A percentile compares a stretch with the other conserved stretches of the same genome.
phyloP scores from a whole-genome alignment of 2,329 filamentous ascomycete species.

The Colletotrichum theobromicola region DNA sequence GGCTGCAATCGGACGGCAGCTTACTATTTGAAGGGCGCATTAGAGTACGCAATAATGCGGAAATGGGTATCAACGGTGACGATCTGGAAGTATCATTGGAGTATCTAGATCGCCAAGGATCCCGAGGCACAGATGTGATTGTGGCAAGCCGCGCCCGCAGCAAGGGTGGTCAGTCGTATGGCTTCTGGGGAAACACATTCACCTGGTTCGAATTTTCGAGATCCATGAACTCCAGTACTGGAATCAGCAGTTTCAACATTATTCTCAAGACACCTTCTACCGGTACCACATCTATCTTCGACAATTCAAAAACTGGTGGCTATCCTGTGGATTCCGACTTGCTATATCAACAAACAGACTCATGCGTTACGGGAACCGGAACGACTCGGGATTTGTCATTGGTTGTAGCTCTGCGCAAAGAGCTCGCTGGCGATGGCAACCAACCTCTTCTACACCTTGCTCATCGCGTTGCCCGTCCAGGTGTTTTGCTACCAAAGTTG shows the following conservation, averaged over 20 bases:
- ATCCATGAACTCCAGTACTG: constrained; percentile 23
- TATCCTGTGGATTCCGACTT: constrained; percentile 31
- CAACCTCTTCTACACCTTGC: background rate
- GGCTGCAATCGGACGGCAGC: constrained; percentile 25
- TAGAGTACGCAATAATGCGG: background rate
- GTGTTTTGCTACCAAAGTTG: background rate
- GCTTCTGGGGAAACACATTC: constrained; percentile 30
- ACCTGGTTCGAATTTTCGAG: constrained; percentile 32
- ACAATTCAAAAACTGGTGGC: constrained; percentile 27
- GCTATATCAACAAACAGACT: constrained; percentile 27
- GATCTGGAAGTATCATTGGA: background rate
- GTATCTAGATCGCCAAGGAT: background rate
- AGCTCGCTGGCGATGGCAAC: background rate
- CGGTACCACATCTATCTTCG: constrained; percentile 23
- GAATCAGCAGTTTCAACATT: constrained; percentile 35
- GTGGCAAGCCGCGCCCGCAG: background rate
- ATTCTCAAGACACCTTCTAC: constrained; percentile 27
- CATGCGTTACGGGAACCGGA: constrained; percentile 22
- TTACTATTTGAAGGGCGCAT: constrained; percentile 13
- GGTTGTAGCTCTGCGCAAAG: background rate
- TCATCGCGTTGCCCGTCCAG: background rate
- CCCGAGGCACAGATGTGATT: background rate
- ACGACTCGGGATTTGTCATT: background rate
- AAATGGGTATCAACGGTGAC: background rate
- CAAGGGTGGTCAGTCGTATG: constrained; percentile 23